phyloP scores from a whole-genome alignment of 2,329 filamentous ascomycete species.

The Dactylella cylindrospora region DNA sequence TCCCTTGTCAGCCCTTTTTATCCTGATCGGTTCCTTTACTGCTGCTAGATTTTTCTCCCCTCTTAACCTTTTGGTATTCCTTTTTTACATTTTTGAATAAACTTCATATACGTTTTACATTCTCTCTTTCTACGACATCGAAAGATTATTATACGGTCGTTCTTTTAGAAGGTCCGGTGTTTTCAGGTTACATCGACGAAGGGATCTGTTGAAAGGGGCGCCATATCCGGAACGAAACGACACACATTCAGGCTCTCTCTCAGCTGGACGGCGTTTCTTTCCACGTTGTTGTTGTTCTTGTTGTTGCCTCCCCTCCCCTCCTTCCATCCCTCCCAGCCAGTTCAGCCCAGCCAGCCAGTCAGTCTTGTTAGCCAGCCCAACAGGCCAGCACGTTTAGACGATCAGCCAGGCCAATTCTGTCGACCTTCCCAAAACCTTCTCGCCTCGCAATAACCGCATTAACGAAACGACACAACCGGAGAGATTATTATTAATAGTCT shows the following conservation, averaged over 20 bases:
- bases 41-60: not conserved
- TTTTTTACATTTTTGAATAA: not conserved
- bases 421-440: no score
- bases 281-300: conserved; percentile 7
- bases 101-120: not conserved
- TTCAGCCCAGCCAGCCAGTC: conserved; percentile 6
- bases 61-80: conserved; percentile 31
- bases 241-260: no score
- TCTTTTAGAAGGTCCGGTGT: conserved; percentile 3
- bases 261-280: conserved; percentile 24
- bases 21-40: conserved; percentile 13
- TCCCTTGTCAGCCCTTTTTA: conserved; percentile 10
- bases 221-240: no score
- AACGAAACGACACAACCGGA: no score
- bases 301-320: conserved; percentile 8
- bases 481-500: no score
- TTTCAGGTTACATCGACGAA: conserved; percentile 5
- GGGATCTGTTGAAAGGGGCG: conserved; percentile 24
- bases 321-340: conserved; percentile 3
- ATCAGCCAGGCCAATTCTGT: no score
- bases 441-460: no score
- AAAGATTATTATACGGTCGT: not conserved
- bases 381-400: no score
- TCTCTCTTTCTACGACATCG: not conserved
- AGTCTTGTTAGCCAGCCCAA: no score